Conservation (phyloP, 2,329 filamentous ascomycete species). For the Diplodia scrobiculata region DNA sequence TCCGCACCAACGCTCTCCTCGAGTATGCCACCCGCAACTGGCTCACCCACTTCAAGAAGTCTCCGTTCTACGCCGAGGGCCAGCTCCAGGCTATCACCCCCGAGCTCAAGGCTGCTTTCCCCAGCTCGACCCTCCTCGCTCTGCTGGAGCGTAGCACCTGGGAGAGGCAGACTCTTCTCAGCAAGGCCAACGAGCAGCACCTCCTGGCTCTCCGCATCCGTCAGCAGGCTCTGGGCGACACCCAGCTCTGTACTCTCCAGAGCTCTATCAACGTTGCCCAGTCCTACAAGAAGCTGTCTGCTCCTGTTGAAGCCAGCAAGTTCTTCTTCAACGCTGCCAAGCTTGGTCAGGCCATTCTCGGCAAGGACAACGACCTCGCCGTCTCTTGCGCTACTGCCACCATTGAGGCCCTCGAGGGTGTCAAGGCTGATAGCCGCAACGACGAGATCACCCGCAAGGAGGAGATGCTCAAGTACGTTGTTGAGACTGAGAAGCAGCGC, state of each 20-base stretch:
- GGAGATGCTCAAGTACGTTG: conserved; percentile 35
- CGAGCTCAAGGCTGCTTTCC: conserved; percentile 53
- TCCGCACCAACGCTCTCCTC: conserved; percentile 49
- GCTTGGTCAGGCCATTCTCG: conserved; percentile 32
- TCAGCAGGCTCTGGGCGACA: conserved; percentile 27
- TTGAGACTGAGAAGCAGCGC: conserved; percentile 33
- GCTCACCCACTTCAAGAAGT: conserved; percentile 52
- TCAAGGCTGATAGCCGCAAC: conserved; percentile 24
- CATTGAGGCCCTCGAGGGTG: conserved; percentile 10
- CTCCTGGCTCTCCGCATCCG: conserved; percentile 27
- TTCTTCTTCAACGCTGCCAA: conserved; percentile 39
- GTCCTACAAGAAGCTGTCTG: conserved; percentile 26
- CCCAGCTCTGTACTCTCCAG: conserved; percentile 20
- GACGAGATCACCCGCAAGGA: conserved; percentile 33
- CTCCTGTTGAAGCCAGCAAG: conserved; percentile 43
- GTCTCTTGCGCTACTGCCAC: conserved; percentile 30
- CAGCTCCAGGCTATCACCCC: conserved; percentile 49
- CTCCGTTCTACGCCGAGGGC: conserved; percentile 49
- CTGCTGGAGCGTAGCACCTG: conserved; percentile 57
- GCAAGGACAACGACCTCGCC: conserved; percentile 27
- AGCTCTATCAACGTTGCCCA: conserved; percentile 29
- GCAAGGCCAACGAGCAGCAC: conserved; percentile 28
- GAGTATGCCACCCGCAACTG: conserved; percentile 55
- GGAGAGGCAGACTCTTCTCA: conserved; percentile 33
- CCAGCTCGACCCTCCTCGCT: conserved; percentile 51